Evolutionary conservation across 805 yeast species (phyloP), one percentile per base, ranked within the genome.

Genomic region (Nakazawaea ernobii): DNA sequence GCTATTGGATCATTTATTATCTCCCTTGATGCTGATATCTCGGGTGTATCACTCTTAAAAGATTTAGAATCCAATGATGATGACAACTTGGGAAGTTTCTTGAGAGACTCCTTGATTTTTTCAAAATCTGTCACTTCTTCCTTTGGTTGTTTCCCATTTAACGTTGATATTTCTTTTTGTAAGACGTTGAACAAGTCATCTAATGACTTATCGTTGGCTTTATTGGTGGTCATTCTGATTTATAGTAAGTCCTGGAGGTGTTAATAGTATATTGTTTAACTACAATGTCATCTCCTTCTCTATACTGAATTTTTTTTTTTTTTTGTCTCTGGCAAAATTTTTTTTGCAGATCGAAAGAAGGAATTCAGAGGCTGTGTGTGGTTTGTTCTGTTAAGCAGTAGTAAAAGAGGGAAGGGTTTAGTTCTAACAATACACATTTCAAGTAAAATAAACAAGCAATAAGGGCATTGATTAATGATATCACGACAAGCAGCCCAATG

Each of bases 1-100:
- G 53, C 51, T 20, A 73, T 73, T 10, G 82, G 77, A 53, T 79
- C 84, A 47, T 73, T 68, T n/a, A 77, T 67, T 33, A 63, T 66
- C n/a, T 51, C 48, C 42, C 51, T 56, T 38, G 54, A 42, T 46
- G 60, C 42, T 42, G 42, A 45, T 39, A 48, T 50, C 35, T 38
- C 35, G 28, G 42, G 46, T 52, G 35, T 41, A 8, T 39, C 46
- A 49, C 15, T 46, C 48, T 44, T 52, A 40, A 43, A 42, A 10
- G 41, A 49, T 46, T 58, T 49, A 27, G 52, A 54, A 29, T 44
- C 71, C 48, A 61, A 61, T 30, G 55, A 53, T 32, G 65, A 54
- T 35, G 65, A 59, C 39, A 78, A 64, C 46, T 69, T 74, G 44
- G 74, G 82, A 40, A 67, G 65, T 26, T 46, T 70, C 45, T 57